Base-by-base conservation (phyloP, 129 eudicot genomes). In the Centella asiatica region DNA sequence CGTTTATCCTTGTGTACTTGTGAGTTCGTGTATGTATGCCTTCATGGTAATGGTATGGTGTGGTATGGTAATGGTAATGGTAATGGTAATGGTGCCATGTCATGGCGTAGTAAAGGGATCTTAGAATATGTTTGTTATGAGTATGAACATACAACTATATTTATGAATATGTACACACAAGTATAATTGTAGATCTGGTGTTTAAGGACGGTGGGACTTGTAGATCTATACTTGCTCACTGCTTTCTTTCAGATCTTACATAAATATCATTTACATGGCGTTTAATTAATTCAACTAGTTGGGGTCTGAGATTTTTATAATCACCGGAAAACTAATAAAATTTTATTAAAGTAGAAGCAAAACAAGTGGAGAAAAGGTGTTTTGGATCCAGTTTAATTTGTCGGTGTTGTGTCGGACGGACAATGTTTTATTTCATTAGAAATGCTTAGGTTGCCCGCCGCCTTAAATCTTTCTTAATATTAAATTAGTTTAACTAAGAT, bases 211-310 rank as follows among this genome's bases (percentile, higher is more conserved):
- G 36, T 60, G 3, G 45, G 29, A 68, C 24, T 57, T 26, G 32
- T 70, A 77, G 90, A 83, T 79, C 83, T 73, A 46, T 39, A 6
- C 42, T 25, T 66, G 69, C 29, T 60, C 65, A 65, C 52, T 20
- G 50, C 44, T 59, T 15, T 39, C 24, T 47, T 40, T 5, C 65
- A 58, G 74, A 75, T 78, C 79, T 72, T 50, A 61, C 29, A 44
- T 44, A 62, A n/a, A n/a, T n/a, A n/a, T n/a, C n/a, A n/a, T n/a
- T n/a, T n/a, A n/a, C n/a, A n/a, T n/a, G n/a, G n/a, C n/a, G n/a
- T n/a, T n/a, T n/a, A n/a, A n/a, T n/a, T n/a, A n/a, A 45, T 45
- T 17, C 6, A 19, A 19, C 15, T 13, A 19, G 17, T 29, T 32
- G 62, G 6, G 44, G 19, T 17, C 15, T 14, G n/a, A n/a, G 39